Percentiles rank a stretch among this genome's conserved stretches.
These are phyloP conservation scores for Rubia yunnanensis DNA, from an alignment of 257 asterid species.

Conservation along the genomic window DNA sequence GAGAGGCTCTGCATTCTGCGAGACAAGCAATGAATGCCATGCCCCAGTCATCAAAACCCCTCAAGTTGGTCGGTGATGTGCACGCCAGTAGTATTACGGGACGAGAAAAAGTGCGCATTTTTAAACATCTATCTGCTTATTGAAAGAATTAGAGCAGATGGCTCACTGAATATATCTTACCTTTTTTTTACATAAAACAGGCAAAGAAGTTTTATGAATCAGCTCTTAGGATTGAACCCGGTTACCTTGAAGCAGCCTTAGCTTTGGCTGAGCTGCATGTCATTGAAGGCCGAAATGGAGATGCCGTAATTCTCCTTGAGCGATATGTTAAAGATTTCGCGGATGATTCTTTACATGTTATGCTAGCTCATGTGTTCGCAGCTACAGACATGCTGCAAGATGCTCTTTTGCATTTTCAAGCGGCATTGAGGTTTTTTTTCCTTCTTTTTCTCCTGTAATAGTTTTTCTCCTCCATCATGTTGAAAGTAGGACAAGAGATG, in stretches of 20 bases:
- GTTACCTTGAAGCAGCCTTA: slow-evolving; percentile 91
- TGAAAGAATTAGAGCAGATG: neutral
- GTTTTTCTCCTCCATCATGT: neutral
- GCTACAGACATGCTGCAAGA: slow-evolving; percentile 92
- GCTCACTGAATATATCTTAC: neutral
- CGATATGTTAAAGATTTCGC: slow-evolving; percentile 91
- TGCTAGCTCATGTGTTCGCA: slow-evolving; percentile 94
- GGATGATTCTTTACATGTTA: slow-evolving; percentile 86
- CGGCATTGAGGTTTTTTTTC: slow-evolving; percentile 62
- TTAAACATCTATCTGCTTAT: neutral
- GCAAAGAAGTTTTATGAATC: slow-evolving; percentile 96
- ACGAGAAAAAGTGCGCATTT: slow-evolving; percentile 60
- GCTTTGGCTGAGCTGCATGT: slow-evolving; percentile 98
- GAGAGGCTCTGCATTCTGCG: slow-evolving; percentile 90
- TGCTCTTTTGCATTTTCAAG: slow-evolving; percentile 83
- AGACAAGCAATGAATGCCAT: slow-evolving; percentile 98
- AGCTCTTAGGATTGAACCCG: slow-evolving; percentile 95
- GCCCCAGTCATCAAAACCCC: slow-evolving; percentile 97
- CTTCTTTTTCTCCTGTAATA: neutral
- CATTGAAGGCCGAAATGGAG: slow-evolving; percentile 85
- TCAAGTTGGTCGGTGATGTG: slow-evolving; percentile 95
- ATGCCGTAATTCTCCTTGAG: slow-evolving; percentile 81
- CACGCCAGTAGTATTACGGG: slow-evolving; percentile 91
- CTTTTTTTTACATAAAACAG: slow-evolving; percentile 24
- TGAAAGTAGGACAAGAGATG: neutral